Conservation (phyloP, 2,329 filamentous ascomycete species). For the Fusarium sp. region DNA sequence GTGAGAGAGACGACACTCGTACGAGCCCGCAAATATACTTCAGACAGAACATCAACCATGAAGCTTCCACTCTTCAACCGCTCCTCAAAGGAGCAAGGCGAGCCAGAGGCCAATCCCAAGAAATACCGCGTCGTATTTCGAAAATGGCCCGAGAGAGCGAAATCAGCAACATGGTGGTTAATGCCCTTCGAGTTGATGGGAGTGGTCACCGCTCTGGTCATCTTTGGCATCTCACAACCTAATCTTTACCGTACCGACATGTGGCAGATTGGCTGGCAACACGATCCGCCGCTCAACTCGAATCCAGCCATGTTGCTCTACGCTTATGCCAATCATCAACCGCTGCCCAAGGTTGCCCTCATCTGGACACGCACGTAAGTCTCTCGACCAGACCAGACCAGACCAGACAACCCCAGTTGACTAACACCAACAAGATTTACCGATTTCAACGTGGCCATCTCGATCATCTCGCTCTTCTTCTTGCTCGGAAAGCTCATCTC, state of each 20-base stretch:
- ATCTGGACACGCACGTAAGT: conserved; percentile 80
- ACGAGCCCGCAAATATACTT: background rate
- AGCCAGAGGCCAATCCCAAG: conserved; percentile 29
- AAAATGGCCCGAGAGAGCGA: conserved; percentile 63
- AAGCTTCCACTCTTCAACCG: conserved; percentile 37
- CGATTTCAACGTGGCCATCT: conserved; percentile 80
- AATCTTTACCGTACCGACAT: conserved; percentile 77
- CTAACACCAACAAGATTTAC: conserved; percentile 67
- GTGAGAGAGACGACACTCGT: background rate
- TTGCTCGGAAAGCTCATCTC: conserved; percentile 76
- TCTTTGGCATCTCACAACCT: conserved; percentile 79
- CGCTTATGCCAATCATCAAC: conserved; percentile 76
- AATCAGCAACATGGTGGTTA: conserved; percentile 68
- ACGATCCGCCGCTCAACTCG: conserved; percentile 74
- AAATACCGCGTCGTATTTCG: conserved; percentile 68
- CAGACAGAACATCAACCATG: conserved; percentile 33
- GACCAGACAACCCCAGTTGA: background rate
- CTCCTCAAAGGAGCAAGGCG: conserved; percentile 23
- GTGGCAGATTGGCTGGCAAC: conserved; percentile 77
- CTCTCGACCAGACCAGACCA: background rate
- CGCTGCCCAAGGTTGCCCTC: conserved; percentile 70
- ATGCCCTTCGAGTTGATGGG: conserved; percentile 74
- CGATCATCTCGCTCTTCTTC: conserved; percentile 80
- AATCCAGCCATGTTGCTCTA: conserved; percentile 76
- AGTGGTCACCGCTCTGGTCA: conserved; percentile 72